Percentiles rank a stretch among this genome's conserved stretches.
phyloP scores from a whole-genome alignment of 2,329 filamentous ascomycete species.

The Alternaria arborescens region DNA sequence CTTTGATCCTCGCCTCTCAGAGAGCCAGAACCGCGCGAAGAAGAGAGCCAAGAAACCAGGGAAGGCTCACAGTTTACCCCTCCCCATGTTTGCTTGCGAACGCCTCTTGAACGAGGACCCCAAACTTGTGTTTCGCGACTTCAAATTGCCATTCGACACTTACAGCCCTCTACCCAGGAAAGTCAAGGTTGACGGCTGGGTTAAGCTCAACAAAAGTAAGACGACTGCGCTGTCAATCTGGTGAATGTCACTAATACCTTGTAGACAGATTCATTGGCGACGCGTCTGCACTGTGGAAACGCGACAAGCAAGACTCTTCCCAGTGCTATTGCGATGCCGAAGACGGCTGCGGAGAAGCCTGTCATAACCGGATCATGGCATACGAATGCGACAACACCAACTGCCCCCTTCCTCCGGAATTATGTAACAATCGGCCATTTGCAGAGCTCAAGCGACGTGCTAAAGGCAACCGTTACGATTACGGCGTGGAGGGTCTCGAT shows the following conservation, averaged over 20 bases:
- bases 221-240: conserved; percentile 15
- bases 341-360: conserved; percentile 85
- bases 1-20: conserved; percentile 55
- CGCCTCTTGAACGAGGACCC: conserved; percentile 70
- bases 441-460: conserved; percentile 75
- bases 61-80: conserved; percentile 69
- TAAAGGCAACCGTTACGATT: conserved; percentile 81
- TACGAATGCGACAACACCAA: conserved; percentile 95
- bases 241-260: conserved; percentile 15
- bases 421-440: conserved; percentile 89
- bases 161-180: conserved; percentile 88
- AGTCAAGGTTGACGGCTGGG: conserved; percentile 92
- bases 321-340: conserved; percentile 66
- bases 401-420: conserved; percentile 77
- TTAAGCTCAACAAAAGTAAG: conserved; percentile 89
- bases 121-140: conserved; percentile 67
- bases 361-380: conserved; percentile 95
- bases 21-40: conserved; percentile 55
- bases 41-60: conserved; percentile 46
- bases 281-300: conserved; percentile 81
- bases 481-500: conserved; percentile 95
- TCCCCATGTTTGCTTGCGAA: conserved; percentile 81
- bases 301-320: conserved; percentile 77
- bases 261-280: conserved; percentile 90
- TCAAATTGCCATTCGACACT: conserved; percentile 87